Base-by-base conservation (phyloP, 2,329 filamentous ascomycete species). In the Neocucurbitaria cava region DNA sequence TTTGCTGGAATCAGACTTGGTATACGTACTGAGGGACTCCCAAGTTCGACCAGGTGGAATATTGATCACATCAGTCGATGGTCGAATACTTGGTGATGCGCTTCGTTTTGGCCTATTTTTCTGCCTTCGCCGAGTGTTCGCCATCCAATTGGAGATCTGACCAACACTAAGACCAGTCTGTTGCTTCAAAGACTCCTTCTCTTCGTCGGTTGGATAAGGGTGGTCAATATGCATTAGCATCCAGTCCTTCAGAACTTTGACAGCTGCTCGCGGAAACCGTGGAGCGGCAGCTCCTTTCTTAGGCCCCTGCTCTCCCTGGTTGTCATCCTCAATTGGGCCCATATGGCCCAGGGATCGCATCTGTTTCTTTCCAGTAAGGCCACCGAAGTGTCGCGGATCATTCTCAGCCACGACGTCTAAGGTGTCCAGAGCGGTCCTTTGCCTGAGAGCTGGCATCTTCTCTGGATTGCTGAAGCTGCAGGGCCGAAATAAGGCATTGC, bases 61-160 rank as follows among this genome's bases (percentile, higher is more conserved):
- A 59, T 93, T 87, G 58, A 96, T 88, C 5, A 88, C 85, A 51
- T 81, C 80, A 18, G 83, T 83, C 51, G 85, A 83, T 58, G 82
- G 83, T 23, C 86, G 83, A 41, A 88, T 78, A 62, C 88, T 85
- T 1, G 91, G 90, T 4, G 91, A 93, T 17, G 83, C 86, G 26
- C 85, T 87, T 59, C 88, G 83, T 42, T 86, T 86, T 1, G 85
- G 81, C 43, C 87, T 85, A 49, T 89, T 87, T 78, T 96, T 96
- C 65, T 90, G 88, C 58, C 92, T 85, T 52, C 92, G 86, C 39
- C 92, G 87, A 52, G 92, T 92, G 75, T 96, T 96, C 54, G 92
- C 92, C 42, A 96, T 85, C 92, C 92, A 96, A 72, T 96, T 96
- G 10, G 88, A 89, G 65, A 96, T 94, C 70, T 97, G 93, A 13